A percentile compares a stretch with the other conserved stretches of the same genome.
Conservation (phyloP, 768 basidiomycete species). For the Neoboletus subvelutipes region DNA sequence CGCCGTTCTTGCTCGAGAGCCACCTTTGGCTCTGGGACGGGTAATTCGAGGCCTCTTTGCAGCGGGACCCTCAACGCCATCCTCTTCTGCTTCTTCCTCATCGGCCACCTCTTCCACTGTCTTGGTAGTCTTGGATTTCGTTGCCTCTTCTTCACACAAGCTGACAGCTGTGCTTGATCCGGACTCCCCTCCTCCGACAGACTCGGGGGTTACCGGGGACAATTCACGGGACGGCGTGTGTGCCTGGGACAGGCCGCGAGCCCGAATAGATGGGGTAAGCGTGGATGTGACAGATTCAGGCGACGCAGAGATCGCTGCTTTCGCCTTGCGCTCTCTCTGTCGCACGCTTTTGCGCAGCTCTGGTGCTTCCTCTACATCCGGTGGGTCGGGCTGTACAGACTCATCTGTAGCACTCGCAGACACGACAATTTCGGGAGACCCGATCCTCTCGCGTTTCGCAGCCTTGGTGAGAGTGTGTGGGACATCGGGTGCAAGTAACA, state of each 20-base stretch:
- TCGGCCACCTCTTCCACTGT: slow-evolving; percentile 10
- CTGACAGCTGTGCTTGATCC: slow-evolving; percentile 36
- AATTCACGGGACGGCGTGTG: slow-evolving; percentile 25
- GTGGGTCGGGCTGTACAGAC: slow-evolving; percentile 8
- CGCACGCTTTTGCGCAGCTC: slow-evolving; percentile 33
- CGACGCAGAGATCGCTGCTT: slow-evolving; percentile 16
- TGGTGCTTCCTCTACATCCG: slow-evolving; percentile 22
- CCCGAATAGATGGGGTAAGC: slow-evolving; percentile 27
- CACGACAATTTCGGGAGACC: slow-evolving; percentile 12
- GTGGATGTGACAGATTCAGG: slow-evolving; percentile 31
- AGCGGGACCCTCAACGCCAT: slow-evolving; percentile 8
- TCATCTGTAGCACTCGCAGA: slow-evolving; percentile 9
- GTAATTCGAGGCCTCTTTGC: slow-evolving; percentile 22
- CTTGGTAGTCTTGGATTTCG: slow-evolving; percentile 22
- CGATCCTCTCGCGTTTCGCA: slow-evolving; percentile 26
- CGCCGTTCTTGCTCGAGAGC: slow-evolving; percentile 18
- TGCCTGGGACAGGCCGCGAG: slow-evolving; percentile 21
- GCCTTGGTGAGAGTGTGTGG: slow-evolving; percentile 6
- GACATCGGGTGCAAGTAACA: slow-evolving; percentile 23
- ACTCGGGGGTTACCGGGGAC: slow-evolving; percentile 26
- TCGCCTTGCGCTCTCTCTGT: slow-evolving; percentile 29
- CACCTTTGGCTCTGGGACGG: slow-evolving; percentile 24
- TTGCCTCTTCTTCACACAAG: slow-evolving; percentile 28
- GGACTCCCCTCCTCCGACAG: slow-evolving; percentile 27
- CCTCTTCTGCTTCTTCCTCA: slow-evolving; percentile 18